phyloP scores from a whole-genome alignment of 192 early-diverging fungal species.

The Mortierella alpina region DNA sequence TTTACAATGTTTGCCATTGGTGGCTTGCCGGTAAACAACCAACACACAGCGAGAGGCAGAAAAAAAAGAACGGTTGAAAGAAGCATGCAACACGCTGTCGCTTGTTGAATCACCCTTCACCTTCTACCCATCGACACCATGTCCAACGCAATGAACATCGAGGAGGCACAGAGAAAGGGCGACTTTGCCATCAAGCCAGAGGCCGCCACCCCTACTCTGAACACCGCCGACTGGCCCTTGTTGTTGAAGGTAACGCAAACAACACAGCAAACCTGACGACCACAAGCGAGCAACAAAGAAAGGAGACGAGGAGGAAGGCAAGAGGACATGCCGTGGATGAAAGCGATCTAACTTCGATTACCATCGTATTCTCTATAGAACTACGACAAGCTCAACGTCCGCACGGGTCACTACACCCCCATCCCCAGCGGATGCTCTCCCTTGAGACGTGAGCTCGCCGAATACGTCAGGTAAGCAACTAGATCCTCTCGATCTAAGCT shows the following conservation, averaged over 20 bases:
- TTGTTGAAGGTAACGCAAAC: slow-evolving; percentile 79
- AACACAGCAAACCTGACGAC: not conserved
- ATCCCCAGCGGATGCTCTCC: slow-evolving; percentile 95
- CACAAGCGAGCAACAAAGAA: not conserved
- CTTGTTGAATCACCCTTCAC: not conserved
- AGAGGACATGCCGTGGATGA: not conserved
- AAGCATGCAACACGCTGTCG: too few species aligned
- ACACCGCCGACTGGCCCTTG: slow-evolving; percentile 96
- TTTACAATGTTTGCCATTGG: too few species aligned
- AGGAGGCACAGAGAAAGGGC: slow-evolving; percentile 49
- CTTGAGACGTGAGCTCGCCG: slow-evolving; percentile 89
- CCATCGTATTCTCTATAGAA: slow-evolving; percentile 62
- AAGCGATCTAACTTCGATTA: not conserved
- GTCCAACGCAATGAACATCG: slow-evolving; percentile 41
- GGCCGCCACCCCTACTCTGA: slow-evolving; percentile 78
- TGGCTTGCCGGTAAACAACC: too few species aligned
- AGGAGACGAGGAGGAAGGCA: not conserved
- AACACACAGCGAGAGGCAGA: too few species aligned
- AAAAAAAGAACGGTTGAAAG: too few species aligned
- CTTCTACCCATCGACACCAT: slow-evolving; percentile 11
- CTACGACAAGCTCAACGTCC: slow-evolving; percentile 96
- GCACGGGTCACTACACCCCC: slow-evolving; percentile 98
- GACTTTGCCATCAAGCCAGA: slow-evolving; percentile 87
- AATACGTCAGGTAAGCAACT: slow-evolving; percentile 78
- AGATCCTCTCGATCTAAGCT: not conserved